A percentile compares a stretch with the other conserved stretches of the same genome.
These are phyloP conservation scores for Entomortierella parvispora DNA, from an alignment of 192 early-diverging fungal species.

Conservation along the genomic window DNA sequence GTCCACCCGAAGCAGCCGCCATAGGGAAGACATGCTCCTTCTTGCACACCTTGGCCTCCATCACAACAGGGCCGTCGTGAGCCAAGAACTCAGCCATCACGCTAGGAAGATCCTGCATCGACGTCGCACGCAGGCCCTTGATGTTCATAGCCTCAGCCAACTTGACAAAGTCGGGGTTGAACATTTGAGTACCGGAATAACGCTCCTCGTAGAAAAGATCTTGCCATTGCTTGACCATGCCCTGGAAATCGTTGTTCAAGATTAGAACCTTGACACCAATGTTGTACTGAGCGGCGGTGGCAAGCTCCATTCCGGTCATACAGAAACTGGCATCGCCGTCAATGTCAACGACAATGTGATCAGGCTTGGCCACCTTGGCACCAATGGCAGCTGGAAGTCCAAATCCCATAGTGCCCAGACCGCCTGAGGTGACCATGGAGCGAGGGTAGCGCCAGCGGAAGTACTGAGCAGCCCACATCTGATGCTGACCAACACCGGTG, in stretches of 20 bases:
- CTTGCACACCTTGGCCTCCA: slow-evolving; percentile 92
- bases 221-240: slow-evolving; percentile 95
- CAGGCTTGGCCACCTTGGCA: slow-evolving; percentile 93
- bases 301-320: slow-evolving; percentile 99
- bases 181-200: slow-evolving; percentile 94
- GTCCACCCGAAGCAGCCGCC: slow-evolving; percentile 94
- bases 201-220: slow-evolving; percentile 99
- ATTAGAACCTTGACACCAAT: slow-evolving; percentile 97
- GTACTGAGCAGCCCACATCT: slow-evolving; percentile 99
- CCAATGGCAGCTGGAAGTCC: slow-evolving; percentile 97
- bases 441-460: slow-evolving; percentile 93
- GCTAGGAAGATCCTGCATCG: slow-evolving; percentile 83
- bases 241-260: slow-evolving; percentile 99
- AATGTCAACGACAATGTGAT: slow-evolving; percentile 97
- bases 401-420: slow-evolving; percentile 99
- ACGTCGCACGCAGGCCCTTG: slow-evolving; percentile 87
- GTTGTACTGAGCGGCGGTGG: slow-evolving; percentile 97
- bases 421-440: slow-evolving; percentile 93
- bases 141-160: slow-evolving; percentile 94
- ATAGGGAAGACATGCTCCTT: slow-evolving; percentile 97
- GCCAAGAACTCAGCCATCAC: slow-evolving; percentile 93
- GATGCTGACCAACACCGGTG: slow-evolving; percentile 98
- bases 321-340: slow-evolving; percentile 99
- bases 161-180: slow-evolving; percentile 98
- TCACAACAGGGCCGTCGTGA: slow-evolving; percentile 85